A percentile compares a stretch with the other conserved stretches of the same genome.
These are phyloP conservation scores for Annona squamosa DNA, from an alignment of 164 flowering plant genomes.

Conservation along the genomic window DNA sequence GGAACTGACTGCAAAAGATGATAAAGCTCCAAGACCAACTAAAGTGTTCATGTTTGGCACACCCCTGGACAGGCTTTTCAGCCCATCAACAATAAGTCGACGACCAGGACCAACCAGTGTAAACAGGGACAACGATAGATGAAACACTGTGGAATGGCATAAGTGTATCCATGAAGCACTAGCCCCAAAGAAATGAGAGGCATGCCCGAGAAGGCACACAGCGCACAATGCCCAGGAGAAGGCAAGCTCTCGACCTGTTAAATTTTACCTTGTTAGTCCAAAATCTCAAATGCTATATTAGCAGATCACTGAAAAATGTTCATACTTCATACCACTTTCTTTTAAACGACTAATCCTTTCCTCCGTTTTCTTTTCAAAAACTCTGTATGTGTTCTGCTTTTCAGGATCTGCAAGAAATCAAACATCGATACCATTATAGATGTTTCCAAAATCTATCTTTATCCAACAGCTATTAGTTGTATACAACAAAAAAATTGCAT, in stretches of 20 bases:
- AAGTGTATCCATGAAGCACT: conserved; percentile 81
- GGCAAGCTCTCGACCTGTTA: conserved; percentile 79
- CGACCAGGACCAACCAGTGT: conserved; percentile 97
- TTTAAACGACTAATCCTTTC: conserved; percentile 65
- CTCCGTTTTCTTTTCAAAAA: conserved; percentile 76
- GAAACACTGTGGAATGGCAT: conserved; percentile 86
- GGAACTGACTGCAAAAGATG: conserved; percentile 90
- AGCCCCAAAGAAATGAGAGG: conserved; percentile 76
- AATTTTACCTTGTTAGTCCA: conserved; percentile 1
- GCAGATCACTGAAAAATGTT: not conserved
- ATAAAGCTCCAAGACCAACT: conserved; percentile 98
- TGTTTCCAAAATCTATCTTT: not conserved
- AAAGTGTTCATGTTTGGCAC: conserved; percentile 97
- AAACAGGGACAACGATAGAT: conserved; percentile 76
- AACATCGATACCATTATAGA: conserved; percentile 4
- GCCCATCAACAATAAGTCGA: conserved; percentile 76
- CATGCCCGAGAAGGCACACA: conserved; percentile 87
- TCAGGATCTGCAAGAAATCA: conserved; percentile 52
- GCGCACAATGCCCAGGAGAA: conserved; percentile 97
- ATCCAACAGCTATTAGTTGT: not conserved
- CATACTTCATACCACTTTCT: conserved; percentile 64
- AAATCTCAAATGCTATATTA: not conserved
- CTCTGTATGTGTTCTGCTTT: conserved; percentile 41
- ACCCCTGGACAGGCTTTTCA: conserved; percentile 75
- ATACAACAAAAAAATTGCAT: not conserved